Conservation (phyloP, 495 filamentous ascomycete species). For the Aspergillus panamensis region DNA sequence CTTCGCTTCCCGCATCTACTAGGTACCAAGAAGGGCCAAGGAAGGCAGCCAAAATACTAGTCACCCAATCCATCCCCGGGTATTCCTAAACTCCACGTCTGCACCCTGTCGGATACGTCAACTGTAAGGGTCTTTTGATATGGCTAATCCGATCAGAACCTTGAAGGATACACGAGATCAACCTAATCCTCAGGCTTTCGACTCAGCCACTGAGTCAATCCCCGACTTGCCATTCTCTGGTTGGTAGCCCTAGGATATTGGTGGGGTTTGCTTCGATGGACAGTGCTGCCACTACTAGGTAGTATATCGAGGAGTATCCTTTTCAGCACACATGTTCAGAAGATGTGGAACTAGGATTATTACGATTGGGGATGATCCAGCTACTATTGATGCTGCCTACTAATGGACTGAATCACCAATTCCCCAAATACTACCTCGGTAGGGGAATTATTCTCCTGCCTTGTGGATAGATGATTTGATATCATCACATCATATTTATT, state of each 20-base stretch:
- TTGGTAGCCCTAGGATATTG: not conserved
- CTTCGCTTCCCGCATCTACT: constrained; percentile 1
- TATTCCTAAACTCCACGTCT: not conserved
- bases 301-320: not conserved
- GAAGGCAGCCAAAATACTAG: not conserved
- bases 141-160: constrained; percentile 15
- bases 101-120: constrained; percentile 16
- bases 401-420: not conserved
- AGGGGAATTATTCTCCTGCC: too few relatives aligned
- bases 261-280: constrained; percentile 1
- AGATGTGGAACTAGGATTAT: not conserved
- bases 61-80: not conserved
- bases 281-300: not conserved
- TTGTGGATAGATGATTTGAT: not conserved
- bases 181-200: not conserved
- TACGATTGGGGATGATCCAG: not conserved
- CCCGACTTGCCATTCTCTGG: too few relatives aligned
- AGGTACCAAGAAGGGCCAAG: too few relatives aligned
- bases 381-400: not conserved
- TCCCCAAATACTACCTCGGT: too few relatives aligned
- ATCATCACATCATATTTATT: not conserved
- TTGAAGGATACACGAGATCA: constrained; percentile 20
- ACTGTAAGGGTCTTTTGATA: constrained; percentile 17
- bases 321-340: not conserved
- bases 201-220: not conserved